phyloP scores from a whole-genome alignment of 768 basidiomycete species.

The Amanita exitialis region DNA sequence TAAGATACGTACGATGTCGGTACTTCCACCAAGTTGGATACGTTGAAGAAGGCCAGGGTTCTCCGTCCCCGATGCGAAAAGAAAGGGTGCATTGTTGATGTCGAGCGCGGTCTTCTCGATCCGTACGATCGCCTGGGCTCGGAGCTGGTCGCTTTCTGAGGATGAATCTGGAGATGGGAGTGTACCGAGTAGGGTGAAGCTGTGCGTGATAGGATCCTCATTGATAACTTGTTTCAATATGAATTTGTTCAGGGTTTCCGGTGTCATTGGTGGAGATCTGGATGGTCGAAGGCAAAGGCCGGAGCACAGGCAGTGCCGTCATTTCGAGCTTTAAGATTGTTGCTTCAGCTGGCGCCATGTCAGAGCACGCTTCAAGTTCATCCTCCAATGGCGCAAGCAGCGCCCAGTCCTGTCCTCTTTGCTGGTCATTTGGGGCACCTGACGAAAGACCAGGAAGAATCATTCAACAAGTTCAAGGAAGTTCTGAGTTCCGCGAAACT shows the following conservation, averaged over 20 bases:
- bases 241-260: slow-evolving; percentile 36
- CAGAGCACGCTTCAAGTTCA: neutral
- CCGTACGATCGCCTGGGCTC: slow-evolving; percentile 53
- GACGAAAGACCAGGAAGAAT: slow-evolving; percentile 33
- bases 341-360: neutral
- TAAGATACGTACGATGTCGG: slow-evolving; percentile 50
- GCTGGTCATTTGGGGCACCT: slow-evolving; percentile 48
- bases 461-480: slow-evolving; percentile 43
- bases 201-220: slow-evolving; percentile 55
- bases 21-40: slow-evolving; percentile 42
- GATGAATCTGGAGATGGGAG: slow-evolving; percentile 24
- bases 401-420: slow-evolving; percentile 13
- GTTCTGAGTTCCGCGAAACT: slow-evolving; percentile 39
- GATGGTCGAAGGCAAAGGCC: no score
- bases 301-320: no score
- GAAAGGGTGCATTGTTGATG: slow-evolving; percentile 22
- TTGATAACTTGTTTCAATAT: slow-evolving; percentile 44
- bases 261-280: neutral
- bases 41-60: slow-evolving; percentile 27
- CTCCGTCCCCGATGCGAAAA: slow-evolving; percentile 21
- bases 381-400: neutral
- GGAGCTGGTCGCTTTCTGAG: slow-evolving; percentile 7
- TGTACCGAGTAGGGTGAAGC: slow-evolving; percentile 59
- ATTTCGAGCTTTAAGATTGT: no score
- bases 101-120: slow-evolving; percentile 69